A percentile compares a stretch with the other conserved stretches of the same genome.
Conservation (phyloP, 495 filamentous ascomycete genomes). For the Hyaloscypha hepaticicola region DNA sequence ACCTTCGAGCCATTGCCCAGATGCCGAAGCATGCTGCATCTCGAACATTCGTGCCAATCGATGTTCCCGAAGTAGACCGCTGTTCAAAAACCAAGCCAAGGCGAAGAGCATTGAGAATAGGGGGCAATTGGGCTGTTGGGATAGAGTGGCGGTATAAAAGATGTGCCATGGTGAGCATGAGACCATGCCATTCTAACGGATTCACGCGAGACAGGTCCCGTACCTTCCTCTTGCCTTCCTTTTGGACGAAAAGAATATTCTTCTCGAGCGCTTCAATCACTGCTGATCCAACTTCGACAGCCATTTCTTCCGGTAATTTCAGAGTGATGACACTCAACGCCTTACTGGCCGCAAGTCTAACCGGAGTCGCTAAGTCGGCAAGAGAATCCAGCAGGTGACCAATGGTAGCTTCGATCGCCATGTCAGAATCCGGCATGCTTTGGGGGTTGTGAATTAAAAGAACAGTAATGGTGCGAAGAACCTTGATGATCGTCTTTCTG, state of each 20-base stretch:
- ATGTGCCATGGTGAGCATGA: conserved; percentile 84
- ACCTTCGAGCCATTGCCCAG: conserved; percentile 87
- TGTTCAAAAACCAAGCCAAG: conserved; percentile 83
- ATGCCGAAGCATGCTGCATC: conserved; percentile 96
- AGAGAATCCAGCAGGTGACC: conserved; percentile 64
- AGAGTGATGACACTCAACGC: conserved; percentile 81
- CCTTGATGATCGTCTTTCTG: conserved; percentile 79
- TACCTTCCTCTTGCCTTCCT: conserved; percentile 32
- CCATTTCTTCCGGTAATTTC: conserved; percentile 76
- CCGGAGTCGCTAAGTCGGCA: conserved; percentile 82
- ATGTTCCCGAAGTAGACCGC: conserved; percentile 72
- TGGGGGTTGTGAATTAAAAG: conserved; percentile 50
- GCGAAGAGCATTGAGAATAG: conserved; percentile 69
- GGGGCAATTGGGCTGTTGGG: conserved; percentile 60
- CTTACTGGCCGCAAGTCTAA: conserved; percentile 89
- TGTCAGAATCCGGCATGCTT: conserved; percentile 39
- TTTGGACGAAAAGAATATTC: conserved; percentile 51
- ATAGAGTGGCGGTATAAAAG: conserved; percentile 76
- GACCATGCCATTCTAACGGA: conserved; percentile 84
- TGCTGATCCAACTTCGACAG: conserved; percentile 79
- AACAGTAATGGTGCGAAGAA: conserved; percentile 67
- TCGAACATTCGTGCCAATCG: conserved; percentile 88
- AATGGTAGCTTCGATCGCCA: conserved; percentile 70
- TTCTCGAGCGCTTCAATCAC: conserved; percentile 72
- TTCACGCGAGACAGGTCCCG: conserved; percentile 71